Evolutionary conservation across 2,329 filamentous ascomycete species (phyloP).

Genomic region (Setomelanomma holmii): DNA sequence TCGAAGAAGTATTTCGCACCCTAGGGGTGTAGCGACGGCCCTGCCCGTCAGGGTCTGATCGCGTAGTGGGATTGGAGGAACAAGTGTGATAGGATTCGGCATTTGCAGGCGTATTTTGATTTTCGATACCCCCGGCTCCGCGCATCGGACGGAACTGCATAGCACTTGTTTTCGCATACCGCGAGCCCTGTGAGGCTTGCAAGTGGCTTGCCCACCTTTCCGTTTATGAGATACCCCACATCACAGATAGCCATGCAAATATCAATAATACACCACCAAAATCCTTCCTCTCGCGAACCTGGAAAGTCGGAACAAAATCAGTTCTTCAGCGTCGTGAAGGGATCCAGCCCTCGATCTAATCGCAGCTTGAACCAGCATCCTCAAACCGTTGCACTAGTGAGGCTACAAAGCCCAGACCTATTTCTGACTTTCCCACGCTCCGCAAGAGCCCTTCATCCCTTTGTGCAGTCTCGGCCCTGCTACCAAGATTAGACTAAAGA

Average conservation of each 20-base stretch:
- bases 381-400: too few species aligned
- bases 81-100: conserved; percentile 20
- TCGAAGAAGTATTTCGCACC: neutral
- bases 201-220: conserved; percentile 38
- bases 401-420: too few species aligned
- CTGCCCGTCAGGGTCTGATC: conserved; percentile 5
- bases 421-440: too few species aligned
- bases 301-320: too few species aligned
- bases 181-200: conserved; percentile 28
- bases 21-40: conserved; percentile 1
- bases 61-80: conserved; percentile 20
- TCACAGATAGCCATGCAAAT: neutral
- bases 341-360: too few species aligned
- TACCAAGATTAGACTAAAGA: conserved; percentile 1
- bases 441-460: too few species aligned
- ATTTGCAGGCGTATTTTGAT: conserved; percentile 22
- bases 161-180: conserved; percentile 29
- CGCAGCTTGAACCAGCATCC: too few species aligned
- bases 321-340: too few species aligned
- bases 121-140: conserved; percentile 33
- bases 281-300: too few species aligned
- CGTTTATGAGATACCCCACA: conserved; percentile 41
- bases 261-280: conserved; percentile 11
- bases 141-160: conserved; percentile 29
- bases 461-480: neutral